Evolutionary conservation across 305 asterid genomes (phyloP).

Genomic region (Salvia sclarea): DNA sequence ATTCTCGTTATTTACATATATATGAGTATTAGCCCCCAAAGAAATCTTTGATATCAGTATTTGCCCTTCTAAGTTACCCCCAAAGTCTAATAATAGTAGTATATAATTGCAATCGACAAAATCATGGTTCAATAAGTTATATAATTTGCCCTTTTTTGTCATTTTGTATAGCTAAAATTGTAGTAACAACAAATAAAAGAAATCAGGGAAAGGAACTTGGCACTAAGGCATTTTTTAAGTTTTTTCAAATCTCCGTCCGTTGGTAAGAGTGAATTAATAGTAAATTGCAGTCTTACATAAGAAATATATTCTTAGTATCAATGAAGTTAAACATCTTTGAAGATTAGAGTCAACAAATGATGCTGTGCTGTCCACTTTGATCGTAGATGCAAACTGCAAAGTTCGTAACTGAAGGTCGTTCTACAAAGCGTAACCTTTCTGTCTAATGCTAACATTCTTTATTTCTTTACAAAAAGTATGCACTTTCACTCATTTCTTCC

Average conservation of each 20-base stretch:
- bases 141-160: neutral
- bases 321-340: neutral
- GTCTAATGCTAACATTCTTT: neutral
- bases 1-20: too few relatives aligned
- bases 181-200: neutral
- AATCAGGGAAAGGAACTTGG: neutral
- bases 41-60: too few relatives aligned
- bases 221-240: neutral
- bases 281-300: too few relatives aligned
- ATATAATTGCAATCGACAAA: neutral
- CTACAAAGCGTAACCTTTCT: neutral
- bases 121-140: neutral
- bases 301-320: too few relatives aligned
- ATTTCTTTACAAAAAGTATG: neutral
- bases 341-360: conserved; percentile 9
- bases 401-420: neutral
- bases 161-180: neutral
- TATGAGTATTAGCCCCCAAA: too few relatives aligned
- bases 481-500: conserved; percentile 24
- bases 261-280: too few relatives aligned
- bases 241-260: too few relatives aligned
- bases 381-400: neutral
- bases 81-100: too few relatives aligned
- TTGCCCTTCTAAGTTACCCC: too few relatives aligned
- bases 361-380: conserved; percentile 14